phyloP scores from a whole-genome alignment of 1,139 yeast genomes.

The Magnusiomyces magnusii region DNA sequence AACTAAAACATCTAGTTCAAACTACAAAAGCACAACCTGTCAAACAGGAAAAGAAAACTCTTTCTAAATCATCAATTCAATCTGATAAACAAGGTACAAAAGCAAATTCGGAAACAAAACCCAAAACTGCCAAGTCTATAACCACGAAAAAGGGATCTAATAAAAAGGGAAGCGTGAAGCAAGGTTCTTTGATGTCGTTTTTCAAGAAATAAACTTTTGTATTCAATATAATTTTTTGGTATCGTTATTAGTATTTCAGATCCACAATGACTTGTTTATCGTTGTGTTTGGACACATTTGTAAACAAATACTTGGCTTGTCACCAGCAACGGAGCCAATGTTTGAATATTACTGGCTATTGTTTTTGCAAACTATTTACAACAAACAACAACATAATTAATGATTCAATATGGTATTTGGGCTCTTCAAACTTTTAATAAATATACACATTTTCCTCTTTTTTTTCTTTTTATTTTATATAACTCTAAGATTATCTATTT shows the following conservation, averaged over 20 bases:
- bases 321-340: background rate
- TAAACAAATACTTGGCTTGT: background rate
- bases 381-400: background rate
- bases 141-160: background rate
- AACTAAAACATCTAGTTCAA: background rate
- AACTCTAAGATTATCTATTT: no score
- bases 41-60: background rate
- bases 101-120: background rate
- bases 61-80: background rate
- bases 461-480: no score
- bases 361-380: background rate
- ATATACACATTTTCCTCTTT: no score
- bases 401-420: no score
- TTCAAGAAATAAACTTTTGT: constrained; percentile 5
- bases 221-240: no score
- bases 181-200: constrained; percentile 6
- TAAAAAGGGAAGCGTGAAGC: background rate
- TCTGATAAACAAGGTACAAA: background rate
- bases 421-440: no score
- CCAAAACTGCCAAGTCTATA: background rate
- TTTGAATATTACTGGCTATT: no score
- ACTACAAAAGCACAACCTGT: background rate
- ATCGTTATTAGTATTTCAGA: background rate
- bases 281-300: background rate
- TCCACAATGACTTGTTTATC: background rate